Conservation (phyloP, 2,329 filamentous ascomycete species). For the Exophiala calicioides region DNA sequence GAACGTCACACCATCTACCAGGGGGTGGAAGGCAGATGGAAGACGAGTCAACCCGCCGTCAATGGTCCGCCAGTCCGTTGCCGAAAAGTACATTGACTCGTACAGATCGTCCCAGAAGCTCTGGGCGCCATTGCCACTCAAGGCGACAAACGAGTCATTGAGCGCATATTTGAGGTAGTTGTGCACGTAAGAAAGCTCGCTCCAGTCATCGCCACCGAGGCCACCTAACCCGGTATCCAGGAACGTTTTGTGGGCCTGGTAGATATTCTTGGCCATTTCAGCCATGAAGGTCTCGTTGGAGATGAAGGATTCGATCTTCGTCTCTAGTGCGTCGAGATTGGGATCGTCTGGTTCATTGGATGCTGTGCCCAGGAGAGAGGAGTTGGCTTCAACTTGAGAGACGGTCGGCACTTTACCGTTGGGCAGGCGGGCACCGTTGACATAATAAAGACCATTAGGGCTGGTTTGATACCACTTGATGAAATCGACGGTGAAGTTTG, state of each 20-base stretch:
- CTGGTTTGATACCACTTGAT: conserved; percentile 45
- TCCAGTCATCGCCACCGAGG: conserved; percentile 56
- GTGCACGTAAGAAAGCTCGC: conserved; percentile 59
- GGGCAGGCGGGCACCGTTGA: conserved; percentile 50
- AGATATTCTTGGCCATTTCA: conserved; percentile 34
- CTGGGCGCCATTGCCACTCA: conserved; percentile 42
- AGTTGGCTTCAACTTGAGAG: conserved; percentile 50
- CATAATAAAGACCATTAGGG: conserved; percentile 56
- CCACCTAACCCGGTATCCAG: conserved; percentile 52
- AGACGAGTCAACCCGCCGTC: conserved; percentile 62
- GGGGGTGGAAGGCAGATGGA: conserved; percentile 63
- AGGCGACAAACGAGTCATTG: conserved; percentile 54
- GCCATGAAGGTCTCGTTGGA: conserved; percentile 17
- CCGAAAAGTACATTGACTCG: conserved; percentile 61
- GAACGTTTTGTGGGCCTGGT: conserved; percentile 55
- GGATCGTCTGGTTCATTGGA: conserved; percentile 13
- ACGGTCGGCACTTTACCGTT: conserved; percentile 57
- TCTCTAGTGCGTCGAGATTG: conserved; percentile 5
- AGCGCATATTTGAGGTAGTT: conserved; percentile 57
- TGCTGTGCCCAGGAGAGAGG: conserved; percentile 37
- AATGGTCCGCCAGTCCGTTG: conserved; percentile 65
- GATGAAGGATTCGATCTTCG: conserved; percentile 11
- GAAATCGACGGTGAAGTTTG: conserved; percentile 43
- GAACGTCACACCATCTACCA: conserved; percentile 58
- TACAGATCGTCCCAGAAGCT: conserved; percentile 53